Conservation (phyloP, 2,329 filamentous ascomycete genomes). For the Harringtonia lauricola region DNA sequence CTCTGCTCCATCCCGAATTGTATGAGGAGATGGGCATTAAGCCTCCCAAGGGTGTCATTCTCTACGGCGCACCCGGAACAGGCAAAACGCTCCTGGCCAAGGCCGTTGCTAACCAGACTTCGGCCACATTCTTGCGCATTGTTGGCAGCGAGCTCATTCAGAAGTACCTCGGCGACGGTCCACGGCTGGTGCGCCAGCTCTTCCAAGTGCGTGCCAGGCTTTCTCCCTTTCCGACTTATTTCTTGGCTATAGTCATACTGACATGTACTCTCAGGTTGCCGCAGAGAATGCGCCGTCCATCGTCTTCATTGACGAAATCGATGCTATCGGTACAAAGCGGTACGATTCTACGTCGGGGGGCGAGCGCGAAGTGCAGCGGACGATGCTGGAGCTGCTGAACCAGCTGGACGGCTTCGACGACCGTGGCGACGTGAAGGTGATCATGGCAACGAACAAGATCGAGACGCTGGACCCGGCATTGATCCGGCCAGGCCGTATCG, state of each 20-base stretch:
- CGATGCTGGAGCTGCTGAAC: constrained; percentile 96
- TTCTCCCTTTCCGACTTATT: background rate
- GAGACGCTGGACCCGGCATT: constrained; percentile 92
- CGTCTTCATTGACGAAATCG: constrained; percentile 98
- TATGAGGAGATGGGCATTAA: constrained; percentile 99
- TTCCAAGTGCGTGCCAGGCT: constrained; percentile 53
- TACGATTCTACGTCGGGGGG: constrained; percentile 96
- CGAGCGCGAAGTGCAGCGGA: constrained; percentile 94
- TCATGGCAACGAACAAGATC: constrained; percentile 99
- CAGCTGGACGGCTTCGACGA: constrained; percentile 98
- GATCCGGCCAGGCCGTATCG: constrained; percentile 94
- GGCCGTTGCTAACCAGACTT: constrained; percentile 97
- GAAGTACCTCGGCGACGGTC: constrained; percentile 96
- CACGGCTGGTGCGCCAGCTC: constrained; percentile 86
- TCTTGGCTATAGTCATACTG: background rate
- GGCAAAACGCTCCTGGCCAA: constrained; percentile 95
- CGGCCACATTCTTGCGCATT: constrained; percentile 93
- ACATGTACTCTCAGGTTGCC: constrained; percentile 50
- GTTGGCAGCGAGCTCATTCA: constrained; percentile 96
- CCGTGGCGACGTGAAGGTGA: constrained; percentile 96
- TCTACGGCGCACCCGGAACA: constrained; percentile 93
- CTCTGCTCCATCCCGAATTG: constrained; percentile 86
- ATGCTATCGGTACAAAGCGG: constrained; percentile 96
- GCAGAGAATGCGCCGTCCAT: constrained; percentile 95
- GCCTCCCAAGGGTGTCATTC: constrained; percentile 96